phyloP scores from a whole-genome alignment of 345 rosid genomes.

The Pistacia integerrima region DNA sequence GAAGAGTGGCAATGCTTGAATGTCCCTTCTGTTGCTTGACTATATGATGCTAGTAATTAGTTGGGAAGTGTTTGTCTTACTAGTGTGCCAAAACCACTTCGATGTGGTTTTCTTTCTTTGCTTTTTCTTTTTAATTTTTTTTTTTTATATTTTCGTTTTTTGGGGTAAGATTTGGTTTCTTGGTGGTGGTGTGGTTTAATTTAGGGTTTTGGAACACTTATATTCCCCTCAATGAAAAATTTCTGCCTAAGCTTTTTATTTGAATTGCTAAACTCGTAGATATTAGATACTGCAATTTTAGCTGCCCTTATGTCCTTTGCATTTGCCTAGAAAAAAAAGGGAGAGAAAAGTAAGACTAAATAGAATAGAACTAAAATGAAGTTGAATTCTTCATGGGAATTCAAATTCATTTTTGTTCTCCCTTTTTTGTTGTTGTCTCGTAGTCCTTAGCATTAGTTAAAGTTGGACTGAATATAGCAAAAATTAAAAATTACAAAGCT shows the following conservation, averaged over 20 bases:
- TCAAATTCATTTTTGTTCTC: background rate
- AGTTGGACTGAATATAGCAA: background rate
- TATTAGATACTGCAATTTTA: background rate
- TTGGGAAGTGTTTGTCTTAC: slow-evolving; percentile 5
- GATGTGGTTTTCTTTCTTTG: background rate
- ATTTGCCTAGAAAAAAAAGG: background rate
- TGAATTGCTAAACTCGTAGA: background rate
- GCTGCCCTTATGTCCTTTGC: background rate
- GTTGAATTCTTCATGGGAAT: background rate
- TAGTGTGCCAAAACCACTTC: background rate
- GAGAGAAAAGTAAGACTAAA: background rate
- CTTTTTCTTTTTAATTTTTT: background rate
- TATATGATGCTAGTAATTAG: slow-evolving; percentile 1
- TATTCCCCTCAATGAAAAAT: background rate
- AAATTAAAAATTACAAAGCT: too few relatives aligned
- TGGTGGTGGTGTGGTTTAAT: slow-evolving; percentile 1
- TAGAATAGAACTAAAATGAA: background rate
- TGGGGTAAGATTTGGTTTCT: slow-evolving; percentile 12
- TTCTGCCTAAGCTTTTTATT: background rate
- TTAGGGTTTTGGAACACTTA: background rate
- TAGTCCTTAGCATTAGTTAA: background rate
- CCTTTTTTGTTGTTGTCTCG: background rate
- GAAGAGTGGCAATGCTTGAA: slow-evolving; percentile 40
- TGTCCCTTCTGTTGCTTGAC: slow-evolving; percentile 4
- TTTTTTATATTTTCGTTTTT: background rate